Percentiles rank a stretch among this genome's conserved stretches.
Evolutionary conservation across 305 asterid genomes (phyloP).

Genomic region (Fraxinus latifolia): DNA sequence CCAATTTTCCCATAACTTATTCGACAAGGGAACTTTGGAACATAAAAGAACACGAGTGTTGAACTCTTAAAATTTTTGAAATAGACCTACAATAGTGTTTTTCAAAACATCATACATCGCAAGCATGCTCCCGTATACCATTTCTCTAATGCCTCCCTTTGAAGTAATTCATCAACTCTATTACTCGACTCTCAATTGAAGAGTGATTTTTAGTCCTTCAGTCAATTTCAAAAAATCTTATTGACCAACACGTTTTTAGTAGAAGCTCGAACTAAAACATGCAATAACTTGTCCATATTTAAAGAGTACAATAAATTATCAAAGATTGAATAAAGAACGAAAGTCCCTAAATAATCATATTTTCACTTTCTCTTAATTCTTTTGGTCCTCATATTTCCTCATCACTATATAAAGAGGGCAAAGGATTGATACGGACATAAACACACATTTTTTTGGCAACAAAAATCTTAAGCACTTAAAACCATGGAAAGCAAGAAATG

Average conservation of each 20-base stretch:
- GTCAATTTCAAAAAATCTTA: background rate
- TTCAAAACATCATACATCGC: background rate
- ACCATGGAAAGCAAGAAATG: conserved; percentile 5
- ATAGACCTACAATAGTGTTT: background rate
- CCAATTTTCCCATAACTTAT: background rate
- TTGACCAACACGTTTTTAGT: background rate
- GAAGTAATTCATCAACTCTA: background rate
- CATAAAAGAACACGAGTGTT: background rate
- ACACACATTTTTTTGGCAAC: background rate
- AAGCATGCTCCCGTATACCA: background rate
- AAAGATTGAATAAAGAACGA: background rate
- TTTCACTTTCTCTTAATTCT: background rate
- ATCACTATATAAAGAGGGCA: background rate
- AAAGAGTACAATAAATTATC: background rate
- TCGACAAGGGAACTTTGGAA: background rate
- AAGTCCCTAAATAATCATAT: background rate
- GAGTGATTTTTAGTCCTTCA: background rate
- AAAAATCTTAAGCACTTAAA: background rate
- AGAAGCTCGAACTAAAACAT: background rate
- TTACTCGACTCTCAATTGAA: background rate
- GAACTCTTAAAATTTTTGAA: background rate
- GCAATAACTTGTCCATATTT: background rate
- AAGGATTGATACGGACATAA: background rate
- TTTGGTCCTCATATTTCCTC: background rate
- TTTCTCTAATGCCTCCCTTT: background rate